phyloP scores from a whole-genome alignment of 352 stramenopile genomes.

The Aphanomyces cochlioides region DNA sequence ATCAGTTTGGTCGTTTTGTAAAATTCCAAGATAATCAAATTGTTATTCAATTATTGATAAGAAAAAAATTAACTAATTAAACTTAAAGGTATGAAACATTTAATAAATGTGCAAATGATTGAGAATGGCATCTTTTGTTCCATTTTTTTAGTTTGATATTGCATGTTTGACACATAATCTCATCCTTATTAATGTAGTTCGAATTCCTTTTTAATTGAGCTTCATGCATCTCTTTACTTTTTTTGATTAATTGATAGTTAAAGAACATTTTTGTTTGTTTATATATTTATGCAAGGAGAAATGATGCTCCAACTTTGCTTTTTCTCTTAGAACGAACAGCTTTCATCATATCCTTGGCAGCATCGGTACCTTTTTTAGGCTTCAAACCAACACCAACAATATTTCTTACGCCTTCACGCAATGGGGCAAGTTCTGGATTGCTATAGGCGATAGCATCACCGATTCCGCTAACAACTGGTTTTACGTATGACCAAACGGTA shows the following conservation, averaged over 20 bases:
- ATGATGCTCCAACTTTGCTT: neutral
- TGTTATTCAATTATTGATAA: neutral
- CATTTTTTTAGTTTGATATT: neutral
- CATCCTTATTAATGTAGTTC: neutral
- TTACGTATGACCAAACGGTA: neutral
- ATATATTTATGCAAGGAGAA: neutral
- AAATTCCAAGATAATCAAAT: neutral
- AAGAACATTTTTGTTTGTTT: no score
- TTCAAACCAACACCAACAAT: neutral
- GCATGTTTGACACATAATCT: neutral
- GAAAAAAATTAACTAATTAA: neutral
- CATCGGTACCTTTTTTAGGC: neutral
- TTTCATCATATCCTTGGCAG: neutral
- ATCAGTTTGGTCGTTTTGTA: neutral
- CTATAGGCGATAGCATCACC: neutral
- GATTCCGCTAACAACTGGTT: neutral
- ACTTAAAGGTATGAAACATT: neutral
- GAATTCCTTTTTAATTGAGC: no score
- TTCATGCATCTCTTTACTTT: no score
- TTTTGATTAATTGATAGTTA: no score
- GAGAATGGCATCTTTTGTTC: neutral
- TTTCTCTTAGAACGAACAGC: neutral
- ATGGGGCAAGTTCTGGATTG: no score
- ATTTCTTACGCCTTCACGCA: neutral
- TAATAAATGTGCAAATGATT: neutral